A percentile compares a stretch with the other conserved stretches of the same genome.
Conservation (phyloP, 495 filamentous ascomycete genomes). For the Apodospora peruviana region DNA sequence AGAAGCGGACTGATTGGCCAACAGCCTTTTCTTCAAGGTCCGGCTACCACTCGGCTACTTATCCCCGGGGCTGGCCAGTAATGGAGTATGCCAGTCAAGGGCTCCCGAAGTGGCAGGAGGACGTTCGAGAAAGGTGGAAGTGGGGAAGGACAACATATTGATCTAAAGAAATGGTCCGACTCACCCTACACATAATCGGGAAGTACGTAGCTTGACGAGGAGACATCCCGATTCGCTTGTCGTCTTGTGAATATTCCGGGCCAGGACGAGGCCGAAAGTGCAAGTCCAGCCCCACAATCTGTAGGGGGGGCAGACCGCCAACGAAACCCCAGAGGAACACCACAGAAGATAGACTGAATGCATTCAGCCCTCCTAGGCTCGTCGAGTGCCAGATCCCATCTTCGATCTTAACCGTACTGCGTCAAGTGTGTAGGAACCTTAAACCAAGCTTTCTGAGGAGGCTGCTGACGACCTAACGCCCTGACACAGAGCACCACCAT, state of each 20-base stretch:
- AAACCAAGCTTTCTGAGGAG: no score
- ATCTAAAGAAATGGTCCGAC: not conserved
- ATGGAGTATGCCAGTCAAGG: no score
- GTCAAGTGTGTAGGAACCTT: no score
- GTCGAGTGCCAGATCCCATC: not conserved
- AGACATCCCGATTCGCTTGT: constrained; percentile 1
- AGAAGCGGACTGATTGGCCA: not conserved
- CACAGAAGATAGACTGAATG: not conserved
- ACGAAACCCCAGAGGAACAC: no score
- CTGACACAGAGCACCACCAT: no score
- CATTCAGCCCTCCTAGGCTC: not conserved
- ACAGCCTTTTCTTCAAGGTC: not conserved
- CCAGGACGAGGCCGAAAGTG: not conserved
- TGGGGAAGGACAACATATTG: not conserved
- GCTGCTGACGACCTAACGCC: no score
- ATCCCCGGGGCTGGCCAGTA: not conserved
- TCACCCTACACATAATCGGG: not conserved
- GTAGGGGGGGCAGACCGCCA: no score
- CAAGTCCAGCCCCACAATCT: not conserved
- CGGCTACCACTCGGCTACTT: not conserved
- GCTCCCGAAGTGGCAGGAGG: no score
- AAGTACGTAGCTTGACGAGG: not conserved
- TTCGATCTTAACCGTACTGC: no score
- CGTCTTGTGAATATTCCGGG: not conserved
- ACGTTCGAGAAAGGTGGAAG: no score